Base-by-base conservation (phyloP, 306 rosid species). In the Dicorynia guianensis region DNA sequence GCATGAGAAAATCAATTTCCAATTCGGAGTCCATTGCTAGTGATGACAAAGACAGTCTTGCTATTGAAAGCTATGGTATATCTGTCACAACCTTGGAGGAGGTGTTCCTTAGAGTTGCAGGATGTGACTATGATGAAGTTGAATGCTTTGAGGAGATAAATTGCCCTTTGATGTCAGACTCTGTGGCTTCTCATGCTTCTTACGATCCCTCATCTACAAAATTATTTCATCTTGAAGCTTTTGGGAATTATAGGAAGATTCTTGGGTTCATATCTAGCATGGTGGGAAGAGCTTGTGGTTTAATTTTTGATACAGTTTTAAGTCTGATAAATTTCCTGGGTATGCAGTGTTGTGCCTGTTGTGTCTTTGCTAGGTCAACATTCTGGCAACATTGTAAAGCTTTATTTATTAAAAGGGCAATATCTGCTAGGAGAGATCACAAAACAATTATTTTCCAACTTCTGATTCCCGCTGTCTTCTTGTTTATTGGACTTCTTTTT, bases 61-160 rank as follows among this genome's bases (percentile, higher is more conserved):
- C 94, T 72, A 94, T 94, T 69, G 96, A 94, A 86, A 92, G 97
- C 86, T 94, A 88, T 66, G 98, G 98, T 73, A 94, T 94, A 80
- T 94, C 98, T 39, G 97, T 94, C 61, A 94, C 98, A 72, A 94
- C 98, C 81, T 85, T 94, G 61, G 98, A 94, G 88, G 98, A 94
- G 89, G 98, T 92, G 64, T 94, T 94, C 82, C 74, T 94, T 80
- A 89, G 92, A 83, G 98, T 94, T 86, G 97, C 97, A 4, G 97
- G 97, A 71, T 88, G 87, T 44, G 93, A 91, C 73, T 84, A 81
- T 77, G 88, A 83, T 42, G 94, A 85, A 61, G 88, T 73, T 66
- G 93, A 85, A 76, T 67, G 82, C 76, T 75, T 81, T 53, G 90
- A 87, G 79, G 88, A 76, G 68, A 76, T 82, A 57, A 60, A 71